Base-by-base conservation (phyloP, 2,329 filamentous ascomycete genomes). In the Drechslerella coelobrocha region DNA sequence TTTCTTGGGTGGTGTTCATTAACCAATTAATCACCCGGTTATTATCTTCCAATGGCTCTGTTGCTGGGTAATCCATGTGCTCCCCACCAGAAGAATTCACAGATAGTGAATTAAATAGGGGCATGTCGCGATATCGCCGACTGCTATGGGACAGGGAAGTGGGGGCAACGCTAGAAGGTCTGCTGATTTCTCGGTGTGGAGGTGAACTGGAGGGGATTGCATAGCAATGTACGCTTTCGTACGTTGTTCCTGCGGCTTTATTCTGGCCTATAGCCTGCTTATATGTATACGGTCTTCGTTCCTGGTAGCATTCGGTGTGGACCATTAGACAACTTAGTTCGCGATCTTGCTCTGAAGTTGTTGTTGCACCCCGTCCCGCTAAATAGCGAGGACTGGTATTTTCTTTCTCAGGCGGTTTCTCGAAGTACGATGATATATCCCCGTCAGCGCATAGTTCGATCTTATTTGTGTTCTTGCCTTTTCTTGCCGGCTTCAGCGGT, bases 391-490 rank as follows among this genome's bases (percentile, higher is more conserved):
- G 39, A 24, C 23, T 8, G n/a, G 19, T 43, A 29, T 63, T 63
- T 27, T 63, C 66, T 29, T 71, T 48, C n/a, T 43, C 29, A 14
- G 2, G 27, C 34, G 41, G 39, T 48, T 48, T 63, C 21, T 60
- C 41, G 23, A 71, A 71, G 52, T 27, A 71, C 5, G 57, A 54
- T 19, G 66, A 71, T 19, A 71, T 71, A 24, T 60, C 29, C 34
- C 57, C 48, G 1, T 55, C 34, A 27, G 56, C 7, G 14, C 24
- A 41, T 23, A 10, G 31, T 4, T 26, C 19, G 21, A 23, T 6
- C 10, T 10, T 34, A 19, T 39, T 53, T 54, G 54, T 63, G 24
- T 19, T 26, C 1, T 60, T 52, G 9, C 23, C 24, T 37, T 31
- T 59, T 23, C 14, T 8, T 10, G 26, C 10, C 24, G 10, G 6